These are phyloP conservation scores for Neckera pumila DNA, from an alignment of 225 moss, liverwort and hornwort species.

Conservation along the genomic window DNA sequence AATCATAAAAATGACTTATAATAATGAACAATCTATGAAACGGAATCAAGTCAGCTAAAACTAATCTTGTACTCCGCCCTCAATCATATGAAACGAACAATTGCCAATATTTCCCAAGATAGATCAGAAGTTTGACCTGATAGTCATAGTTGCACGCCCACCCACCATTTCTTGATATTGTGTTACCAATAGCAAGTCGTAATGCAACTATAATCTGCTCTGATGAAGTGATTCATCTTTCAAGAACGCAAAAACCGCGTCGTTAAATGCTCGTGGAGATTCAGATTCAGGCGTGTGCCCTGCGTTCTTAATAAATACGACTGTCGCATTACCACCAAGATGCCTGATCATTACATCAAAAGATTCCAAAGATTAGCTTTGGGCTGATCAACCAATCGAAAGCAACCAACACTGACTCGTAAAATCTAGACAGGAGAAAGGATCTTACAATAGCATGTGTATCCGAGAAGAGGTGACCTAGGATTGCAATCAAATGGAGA, in stretches of 20 bases:
- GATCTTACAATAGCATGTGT: not conserved
- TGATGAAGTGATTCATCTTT: not conserved
- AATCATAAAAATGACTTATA: not conserved
- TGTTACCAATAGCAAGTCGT: not conserved
- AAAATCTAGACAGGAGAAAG: not conserved
- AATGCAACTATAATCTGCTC: not conserved
- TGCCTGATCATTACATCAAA: slow-evolving; percentile 1
- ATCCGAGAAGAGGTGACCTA: not conserved
- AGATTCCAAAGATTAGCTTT: not conserved
- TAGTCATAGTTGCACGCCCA: not conserved
- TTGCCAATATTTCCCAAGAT: not conserved
- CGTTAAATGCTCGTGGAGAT: not conserved
- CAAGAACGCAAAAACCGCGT: slow-evolving; percentile 1
- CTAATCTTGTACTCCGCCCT: not conserved
- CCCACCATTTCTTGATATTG: too few species aligned
- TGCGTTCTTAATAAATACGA: not conserved
- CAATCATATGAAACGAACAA: not conserved
- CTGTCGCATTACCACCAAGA: not conserved
- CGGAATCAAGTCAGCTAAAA: not conserved
- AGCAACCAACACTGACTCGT: not conserved
- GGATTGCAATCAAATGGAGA: not conserved
- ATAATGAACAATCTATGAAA: not conserved
- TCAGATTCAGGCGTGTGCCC: slow-evolving; percentile 10
- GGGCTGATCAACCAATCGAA: too few species aligned
- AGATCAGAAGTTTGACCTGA: not conserved